A percentile compares a stretch with the other conserved stretches of the same genome.
phyloP scores from a whole-genome alignment of 2,329 filamentous ascomycete species.

The Cadophora sp. region DNA sequence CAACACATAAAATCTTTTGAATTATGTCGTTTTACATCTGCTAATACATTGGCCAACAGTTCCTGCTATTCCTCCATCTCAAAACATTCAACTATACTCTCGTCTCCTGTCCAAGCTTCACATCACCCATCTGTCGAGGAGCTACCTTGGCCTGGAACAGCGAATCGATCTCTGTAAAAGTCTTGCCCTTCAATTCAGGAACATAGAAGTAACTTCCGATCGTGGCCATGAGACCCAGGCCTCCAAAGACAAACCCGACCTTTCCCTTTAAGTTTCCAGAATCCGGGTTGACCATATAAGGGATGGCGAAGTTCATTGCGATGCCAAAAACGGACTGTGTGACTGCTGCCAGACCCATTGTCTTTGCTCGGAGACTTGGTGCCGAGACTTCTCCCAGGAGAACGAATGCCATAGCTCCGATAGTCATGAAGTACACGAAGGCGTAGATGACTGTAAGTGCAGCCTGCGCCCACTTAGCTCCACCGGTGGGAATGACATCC shows the following conservation, averaged over 20 bases:
- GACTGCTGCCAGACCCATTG: conserved; percentile 49
- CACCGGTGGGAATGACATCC: conserved; percentile 44
- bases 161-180: conserved; percentile 83
- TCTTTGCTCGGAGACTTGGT: conserved; percentile 48
- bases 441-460: conserved; percentile 49
- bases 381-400: conserved; percentile 50
- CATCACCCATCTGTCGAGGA: conserved; percentile 37
- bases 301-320: conserved; percentile 54
- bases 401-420: conserved; percentile 51
- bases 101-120: neutral
- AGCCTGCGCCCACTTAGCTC: conserved; percentile 48
- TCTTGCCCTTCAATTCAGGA: conserved; percentile 78
- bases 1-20: neutral
- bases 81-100: neutral
- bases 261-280: conserved; percentile 46
- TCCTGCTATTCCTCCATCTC: neutral
- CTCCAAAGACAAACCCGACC: conserved; percentile 47
- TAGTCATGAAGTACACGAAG: conserved; percentile 49
- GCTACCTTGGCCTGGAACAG: conserved; percentile 63
- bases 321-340: conserved; percentile 53
- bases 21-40: neutral
- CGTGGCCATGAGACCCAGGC: conserved; percentile 36
- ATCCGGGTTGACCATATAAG: conserved; percentile 53
- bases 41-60: conserved; percentile 1
- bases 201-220: conserved; percentile 62